Base-by-base conservation (phyloP, 768 basidiomycete genomes). In the Mycena amicta region DNA sequence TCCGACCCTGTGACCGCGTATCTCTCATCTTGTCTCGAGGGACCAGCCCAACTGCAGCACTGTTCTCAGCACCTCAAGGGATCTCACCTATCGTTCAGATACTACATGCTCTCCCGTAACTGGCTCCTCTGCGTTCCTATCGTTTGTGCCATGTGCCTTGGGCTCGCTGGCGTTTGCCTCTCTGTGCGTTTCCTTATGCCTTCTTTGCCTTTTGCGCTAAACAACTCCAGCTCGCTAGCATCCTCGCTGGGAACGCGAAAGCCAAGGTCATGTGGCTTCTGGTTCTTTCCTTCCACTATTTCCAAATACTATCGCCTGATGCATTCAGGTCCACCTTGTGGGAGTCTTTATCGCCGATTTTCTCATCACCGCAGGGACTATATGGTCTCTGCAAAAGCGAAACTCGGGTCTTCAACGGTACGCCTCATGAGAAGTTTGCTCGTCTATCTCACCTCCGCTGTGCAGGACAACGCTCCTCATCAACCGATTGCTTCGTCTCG, bases 261-360 rank as follows among this genome's bases (percentile, higher is more conserved):
- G 43, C 25, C 3, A 58, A 58, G 39, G 52, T 58, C 3, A 31
- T 23, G 31, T 58, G 51, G 51, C 52, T 58, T 18, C 33, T 58
- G 57, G 57, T 58, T 30, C 22, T 49, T 1, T 40, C 20, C 52
- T 18, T 40, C 4, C 27, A 25, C 2, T 29, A 31, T 28, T 49
- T 26, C 23, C 26, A 6, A 25, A 26, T 8, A 49, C 12, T 15
- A 45, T 45, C 43, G 20, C 43, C 18, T 18, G 18, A 20, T 20
- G 41, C 11, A 43, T 6, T 20, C 20, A 58, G 57, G 51, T 58
- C n/a, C 57, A 58, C 52, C 27, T 58, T 15, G 16, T 58, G 29
- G 57, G 57, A 16, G 57, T 58, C 6, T 58, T 58, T 31, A 12
- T 40, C 8, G 57, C 57, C 6, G 57, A 58, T 39, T 49, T 58